These are phyloP conservation scores for Lavandula angustifolia DNA, from an alignment of 257 asterid species.

Conservation along the genomic window DNA sequence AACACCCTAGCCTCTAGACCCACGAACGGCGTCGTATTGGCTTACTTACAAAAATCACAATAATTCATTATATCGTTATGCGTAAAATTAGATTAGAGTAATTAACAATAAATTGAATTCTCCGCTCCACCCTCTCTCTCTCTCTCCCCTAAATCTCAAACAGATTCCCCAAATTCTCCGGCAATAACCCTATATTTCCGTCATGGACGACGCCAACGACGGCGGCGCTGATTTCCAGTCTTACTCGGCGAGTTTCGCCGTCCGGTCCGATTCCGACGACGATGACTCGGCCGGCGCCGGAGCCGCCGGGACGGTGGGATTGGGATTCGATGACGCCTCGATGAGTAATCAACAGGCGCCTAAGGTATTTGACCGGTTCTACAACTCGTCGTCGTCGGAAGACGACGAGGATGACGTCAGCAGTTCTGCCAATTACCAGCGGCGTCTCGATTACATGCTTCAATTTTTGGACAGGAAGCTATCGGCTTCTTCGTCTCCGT, in stretches of 20 bases:
- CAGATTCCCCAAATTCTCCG: slow-evolving; percentile 35
- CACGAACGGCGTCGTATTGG: slow-evolving; percentile 29
- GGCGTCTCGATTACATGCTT: slow-evolving; percentile 86
- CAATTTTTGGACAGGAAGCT: slow-evolving; percentile 81
- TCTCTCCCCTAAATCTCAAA: slow-evolving; percentile 18
- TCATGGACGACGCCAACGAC: slow-evolving; percentile 61
- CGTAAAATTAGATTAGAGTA: not conserved
- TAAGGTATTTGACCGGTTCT: slow-evolving; percentile 77
- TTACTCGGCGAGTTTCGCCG: slow-evolving; percentile 47
- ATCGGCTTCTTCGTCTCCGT: slow-evolving; percentile 41
- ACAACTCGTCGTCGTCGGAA: slow-evolving; percentile 64
- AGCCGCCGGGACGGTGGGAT: slow-evolving; percentile 37
- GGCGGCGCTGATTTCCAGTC: slow-evolving; percentile 38
- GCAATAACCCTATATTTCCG: slow-evolving; percentile 33
- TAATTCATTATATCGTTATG: not conserved
- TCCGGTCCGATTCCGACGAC: slow-evolving; percentile 46
- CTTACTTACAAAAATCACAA: not conserved
- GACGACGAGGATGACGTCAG: slow-evolving; percentile 55
- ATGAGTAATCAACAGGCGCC: slow-evolving; percentile 46
- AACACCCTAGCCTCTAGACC: too few species aligned
- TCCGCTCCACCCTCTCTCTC: slow-evolving; percentile 26
- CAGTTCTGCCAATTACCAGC: slow-evolving; percentile 60
- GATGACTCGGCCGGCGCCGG: slow-evolving; percentile 32
- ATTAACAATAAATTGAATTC: not conserved
- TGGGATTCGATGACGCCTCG: slow-evolving; percentile 45